These are phyloP conservation scores for Hyaloscypha bicolor DNA, from an alignment of 495 filamentous ascomycete genomes.

Conservation along the genomic window DNA sequence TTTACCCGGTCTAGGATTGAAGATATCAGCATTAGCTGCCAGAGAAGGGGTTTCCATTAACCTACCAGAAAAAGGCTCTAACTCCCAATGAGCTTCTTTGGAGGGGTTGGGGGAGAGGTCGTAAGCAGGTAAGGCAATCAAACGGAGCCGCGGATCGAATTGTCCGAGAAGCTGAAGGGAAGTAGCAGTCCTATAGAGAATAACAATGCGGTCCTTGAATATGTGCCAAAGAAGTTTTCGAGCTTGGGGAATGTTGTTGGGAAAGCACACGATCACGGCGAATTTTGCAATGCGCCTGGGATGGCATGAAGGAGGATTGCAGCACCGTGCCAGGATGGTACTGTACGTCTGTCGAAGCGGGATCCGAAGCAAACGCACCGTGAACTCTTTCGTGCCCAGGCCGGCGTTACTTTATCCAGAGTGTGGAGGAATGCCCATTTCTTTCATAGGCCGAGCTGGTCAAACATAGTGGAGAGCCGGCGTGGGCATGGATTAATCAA, in stretches of 20 bases:
- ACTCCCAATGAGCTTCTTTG: background rate
- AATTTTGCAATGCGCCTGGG: conserved; percentile 12
- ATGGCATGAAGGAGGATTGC: conserved; percentile 30
- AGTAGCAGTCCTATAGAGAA: background rate
- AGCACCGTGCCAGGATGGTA: conserved; percentile 24
- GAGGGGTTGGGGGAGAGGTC: conserved; percentile 8
- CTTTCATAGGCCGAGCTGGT: conserved; percentile 22
- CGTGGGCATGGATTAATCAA: conserved; percentile 13
- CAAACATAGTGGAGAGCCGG: conserved; percentile 12
- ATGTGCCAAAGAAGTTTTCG: background rate
- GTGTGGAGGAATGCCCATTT: conserved; percentile 29
- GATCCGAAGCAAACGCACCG: conserved; percentile 26
- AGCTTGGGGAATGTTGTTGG: conserved; percentile 4
- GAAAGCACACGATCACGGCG: conserved; percentile 20
- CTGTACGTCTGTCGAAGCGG: conserved; percentile 22
- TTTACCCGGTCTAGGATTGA: background rate
- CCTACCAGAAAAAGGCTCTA: conserved; percentile 2
- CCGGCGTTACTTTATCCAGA: conserved; percentile 3
- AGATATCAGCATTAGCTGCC: conserved; percentile 9
- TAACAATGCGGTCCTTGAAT: background rate
- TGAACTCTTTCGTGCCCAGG: conserved; percentile 9
- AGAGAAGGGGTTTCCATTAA: background rate
- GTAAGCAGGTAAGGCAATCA: conserved; percentile 11
- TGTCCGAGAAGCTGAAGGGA: background rate
- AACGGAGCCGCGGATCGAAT: background rate